A percentile compares a stretch with the other conserved stretches of the same genome.
These are phyloP conservation scores for Thielaviopsis musarum DNA, from an alignment of 2,329 filamentous ascomycete genomes.

Conservation along the genomic window DNA sequence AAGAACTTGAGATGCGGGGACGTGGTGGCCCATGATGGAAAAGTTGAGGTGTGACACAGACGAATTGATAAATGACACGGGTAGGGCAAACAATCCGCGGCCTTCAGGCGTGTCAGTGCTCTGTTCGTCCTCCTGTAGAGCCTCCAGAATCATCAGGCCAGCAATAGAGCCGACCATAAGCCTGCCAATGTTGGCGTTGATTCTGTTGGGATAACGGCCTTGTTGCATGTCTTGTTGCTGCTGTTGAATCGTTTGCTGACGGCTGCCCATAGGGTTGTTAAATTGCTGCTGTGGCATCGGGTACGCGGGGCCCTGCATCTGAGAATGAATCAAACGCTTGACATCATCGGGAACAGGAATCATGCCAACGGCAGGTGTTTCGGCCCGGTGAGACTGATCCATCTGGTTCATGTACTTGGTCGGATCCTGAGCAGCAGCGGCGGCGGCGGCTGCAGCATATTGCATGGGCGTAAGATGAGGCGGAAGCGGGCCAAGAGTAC, in stretches of 20 bases:
- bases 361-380: constrained; percentile 35
- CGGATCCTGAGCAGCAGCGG: constrained; percentile 15
- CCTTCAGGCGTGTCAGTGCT: constrained; percentile 46
- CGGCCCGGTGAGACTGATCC: constrained; percentile 26
- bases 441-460: constrained; percentile 20
- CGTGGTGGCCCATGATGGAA: constrained; percentile 36
- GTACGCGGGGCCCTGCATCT: constrained; percentile 39
- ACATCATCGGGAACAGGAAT: constrained; percentile 51
- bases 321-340: constrained; percentile 42
- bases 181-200: constrained; percentile 47
- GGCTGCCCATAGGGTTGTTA: constrained; percentile 27
- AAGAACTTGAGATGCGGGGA: constrained; percentile 27
- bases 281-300: constrained; percentile 32
- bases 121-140: constrained; percentile 49
- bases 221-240: constrained; percentile 28
- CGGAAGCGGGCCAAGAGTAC: constrained; percentile 36
- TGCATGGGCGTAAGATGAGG: constrained; percentile 36
- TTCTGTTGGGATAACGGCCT: constrained; percentile 33
- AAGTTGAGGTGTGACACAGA: constrained; percentile 32
- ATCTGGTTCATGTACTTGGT: constrained; percentile 24
- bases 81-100: constrained; percentile 49
- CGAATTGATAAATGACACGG: constrained; percentile 37
- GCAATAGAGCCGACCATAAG: constrained; percentile 87
- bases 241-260: constrained; percentile 40
- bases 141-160: constrained; percentile 81